Evolutionary conservation across 139 green algal species (phyloP), one percentile per base, ranked within the genome.

Genomic region (Limnomonas spitsbergensis): DNA sequence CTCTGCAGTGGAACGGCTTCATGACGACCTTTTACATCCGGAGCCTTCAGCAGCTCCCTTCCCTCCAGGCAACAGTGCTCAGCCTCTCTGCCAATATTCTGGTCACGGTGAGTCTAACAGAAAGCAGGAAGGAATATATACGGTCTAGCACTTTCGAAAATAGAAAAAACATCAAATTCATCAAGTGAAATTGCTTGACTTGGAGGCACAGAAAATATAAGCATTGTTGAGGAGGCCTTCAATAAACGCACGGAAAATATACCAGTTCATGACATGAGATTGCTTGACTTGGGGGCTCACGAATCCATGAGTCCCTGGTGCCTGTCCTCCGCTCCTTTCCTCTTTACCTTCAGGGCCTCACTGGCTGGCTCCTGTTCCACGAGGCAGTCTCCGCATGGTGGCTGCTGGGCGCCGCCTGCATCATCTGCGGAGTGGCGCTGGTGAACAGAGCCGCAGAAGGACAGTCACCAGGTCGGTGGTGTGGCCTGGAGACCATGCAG

Each of bases 31-130:
- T 53, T 2, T 84, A 69, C 32, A 9, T 84, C 37, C 52, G 53
- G 24, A 76, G 71, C 66, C 37, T 85, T 66, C 54, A 35, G 24
- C 7, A 47, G 1, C 72, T 86, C 76, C 81, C 81, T 0, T 82
- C 81, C 1, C 47, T 86, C 38, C 81, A 86, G 26, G 81, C 77
- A 3, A 82, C 77, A 1, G 77, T 86, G 35, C 35, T 82, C 71
- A 82, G 76, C 61, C 79, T 77, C 31, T 66, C 71, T 1, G 38
- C 77, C 71, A 86, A 86, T 53, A 73, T 86, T 47, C 26, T 35
- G 14, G 54, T 37, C 36, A 81, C 76, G 69, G 79, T 84, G 31
- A 37, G 79, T 26, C 14, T 61, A n/a, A n/a, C n/a, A n/a, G n/a
- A n/a, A n/a, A n/a, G n/a, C n/a, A n/a, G n/a, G n/a, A n/a, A n/a